Conservation (phyloP, 108 stramenopile genomes). For the Parietichytrium sp. region DNA sequence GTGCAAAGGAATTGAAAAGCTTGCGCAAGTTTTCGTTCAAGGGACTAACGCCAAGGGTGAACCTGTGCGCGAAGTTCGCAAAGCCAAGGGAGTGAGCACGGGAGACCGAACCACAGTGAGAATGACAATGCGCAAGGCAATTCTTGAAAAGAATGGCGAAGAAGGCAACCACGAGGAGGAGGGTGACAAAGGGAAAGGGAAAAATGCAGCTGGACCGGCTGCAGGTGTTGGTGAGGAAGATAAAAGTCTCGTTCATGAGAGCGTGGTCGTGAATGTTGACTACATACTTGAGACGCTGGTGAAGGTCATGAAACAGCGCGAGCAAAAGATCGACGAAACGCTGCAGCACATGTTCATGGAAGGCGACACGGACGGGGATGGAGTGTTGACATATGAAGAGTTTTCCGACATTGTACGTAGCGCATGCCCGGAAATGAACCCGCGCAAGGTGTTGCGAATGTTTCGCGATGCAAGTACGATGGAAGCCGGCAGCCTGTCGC, state of each 20-base stretch:
- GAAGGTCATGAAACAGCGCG: not conserved
- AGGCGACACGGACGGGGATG: constrained; percentile 19
- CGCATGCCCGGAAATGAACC: not conserved
- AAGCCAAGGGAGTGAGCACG: not conserved
- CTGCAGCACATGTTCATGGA: not conserved
- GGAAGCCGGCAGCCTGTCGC: not conserved
- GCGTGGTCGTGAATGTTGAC: constrained; percentile 8
- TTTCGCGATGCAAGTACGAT: not conserved
- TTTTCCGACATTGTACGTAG: not conserved
- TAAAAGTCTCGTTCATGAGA: not conserved
- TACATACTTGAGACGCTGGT: not conserved
- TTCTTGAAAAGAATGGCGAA: too few species aligned
- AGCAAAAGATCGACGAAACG: not conserved
- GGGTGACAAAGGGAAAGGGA: not conserved
- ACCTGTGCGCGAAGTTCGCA: not conserved
- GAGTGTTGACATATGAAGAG: not conserved
- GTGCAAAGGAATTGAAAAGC: not conserved
- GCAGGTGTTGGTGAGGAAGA: too few species aligned
- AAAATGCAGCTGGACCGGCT: not conserved
- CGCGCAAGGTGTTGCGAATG: not conserved
- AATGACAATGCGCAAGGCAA: not conserved
- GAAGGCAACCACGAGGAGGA: too few species aligned
- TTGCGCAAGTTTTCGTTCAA: not conserved
- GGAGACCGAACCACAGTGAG: constrained; percentile 34
- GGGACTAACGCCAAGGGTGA: not conserved